These are phyloP conservation scores for Tetradesmus obliquus DNA, from an alignment of 139 green algal species.

Conservation along the genomic window DNA sequence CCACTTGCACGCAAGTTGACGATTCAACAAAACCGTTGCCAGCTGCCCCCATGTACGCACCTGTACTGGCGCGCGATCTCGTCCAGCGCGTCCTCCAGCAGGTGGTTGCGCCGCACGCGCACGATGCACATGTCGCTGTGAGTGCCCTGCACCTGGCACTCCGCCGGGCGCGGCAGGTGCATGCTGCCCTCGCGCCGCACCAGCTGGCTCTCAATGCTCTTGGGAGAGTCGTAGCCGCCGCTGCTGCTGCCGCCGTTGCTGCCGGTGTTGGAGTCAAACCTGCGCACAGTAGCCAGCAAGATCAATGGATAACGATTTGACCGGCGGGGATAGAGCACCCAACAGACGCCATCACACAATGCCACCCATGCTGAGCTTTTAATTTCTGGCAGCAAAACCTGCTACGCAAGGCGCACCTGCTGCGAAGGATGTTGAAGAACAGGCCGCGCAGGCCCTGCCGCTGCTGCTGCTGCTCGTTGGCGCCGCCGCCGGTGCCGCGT, in stretches of 20 bases:
- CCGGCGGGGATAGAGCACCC: not conserved
- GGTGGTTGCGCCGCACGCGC: conserved; percentile 85
- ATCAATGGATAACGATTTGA: not conserved
- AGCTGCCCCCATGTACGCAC: not conserved
- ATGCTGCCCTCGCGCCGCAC: conserved; percentile 42
- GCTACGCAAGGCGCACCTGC: not conserved
- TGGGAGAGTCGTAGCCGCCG: conserved; percentile 13
- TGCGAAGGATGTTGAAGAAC: conserved; percentile 67
- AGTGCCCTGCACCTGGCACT: conserved; percentile 63
- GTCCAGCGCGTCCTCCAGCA: conserved; percentile 90
- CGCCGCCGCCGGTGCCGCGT: not conserved
- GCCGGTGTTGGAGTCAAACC: conserved; percentile 33
- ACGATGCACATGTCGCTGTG: conserved; percentile 95
- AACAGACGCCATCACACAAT: not conserved
- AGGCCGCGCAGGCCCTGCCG: conserved; percentile 53
- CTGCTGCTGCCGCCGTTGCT: conserved; percentile 27
- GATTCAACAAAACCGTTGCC: not conserved
- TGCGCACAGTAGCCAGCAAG: not conserved
- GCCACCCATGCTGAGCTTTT: not conserved
- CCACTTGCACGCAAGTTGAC: too few relatives aligned
- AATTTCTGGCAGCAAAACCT: not conserved
- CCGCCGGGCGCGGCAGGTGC: conserved; percentile 57
- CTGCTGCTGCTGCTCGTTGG: not conserved
- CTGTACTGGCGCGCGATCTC: conserved; percentile 86
- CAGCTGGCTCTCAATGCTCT: conserved; percentile 46